These are phyloP conservation scores for Gaertneriomyces sp. DNA, from an alignment of 192 early-diverging fungal genomes.

Conservation along the genomic window DNA sequence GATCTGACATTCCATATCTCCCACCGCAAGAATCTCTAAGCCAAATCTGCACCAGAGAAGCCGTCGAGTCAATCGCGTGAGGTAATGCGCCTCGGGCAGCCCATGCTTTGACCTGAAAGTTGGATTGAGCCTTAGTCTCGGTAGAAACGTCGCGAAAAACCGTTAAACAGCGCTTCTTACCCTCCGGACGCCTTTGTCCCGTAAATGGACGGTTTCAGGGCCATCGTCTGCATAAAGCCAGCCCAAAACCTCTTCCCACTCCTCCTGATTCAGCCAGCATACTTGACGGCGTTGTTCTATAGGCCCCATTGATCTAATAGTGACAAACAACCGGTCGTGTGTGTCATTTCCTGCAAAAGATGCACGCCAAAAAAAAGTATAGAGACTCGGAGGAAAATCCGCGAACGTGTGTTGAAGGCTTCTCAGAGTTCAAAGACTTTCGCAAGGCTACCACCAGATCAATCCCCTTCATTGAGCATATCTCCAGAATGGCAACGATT, in stretches of 20 bases:
- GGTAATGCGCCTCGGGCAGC: conserved; percentile 63
- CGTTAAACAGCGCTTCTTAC: conserved; percentile 25
- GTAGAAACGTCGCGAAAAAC: not conserved
- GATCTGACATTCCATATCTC: not conserved
- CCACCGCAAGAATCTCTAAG: conserved; percentile 46
- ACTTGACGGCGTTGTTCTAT: conserved; percentile 46
- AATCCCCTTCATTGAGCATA: too few relatives aligned
- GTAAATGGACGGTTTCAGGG: conserved; percentile 23
- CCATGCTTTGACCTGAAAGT: conserved; percentile 66
- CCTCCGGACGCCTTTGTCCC: conserved; percentile 51
- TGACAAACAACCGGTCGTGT: too few relatives aligned
- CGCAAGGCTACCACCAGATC: too few relatives aligned
- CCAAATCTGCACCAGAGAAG: conserved; percentile 56
- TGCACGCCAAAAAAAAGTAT: too few relatives aligned
- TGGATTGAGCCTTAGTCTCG: not conserved
- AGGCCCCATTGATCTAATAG: conserved; percentile 1
- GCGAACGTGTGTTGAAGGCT: too few relatives aligned
- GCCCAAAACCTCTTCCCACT: conserved; percentile 56
- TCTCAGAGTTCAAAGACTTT: too few relatives aligned
- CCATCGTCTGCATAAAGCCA: conserved; percentile 45
- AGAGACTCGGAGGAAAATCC: too few relatives aligned
- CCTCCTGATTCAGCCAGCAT: conserved; percentile 57
- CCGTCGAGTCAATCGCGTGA: conserved; percentile 63
- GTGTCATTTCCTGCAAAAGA: too few relatives aligned
- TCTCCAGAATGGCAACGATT: conserved; percentile 16